Evolutionary conservation across 176 grass and related monocot genomes (phyloP).

Genomic region (Eleusine indica): DNA sequence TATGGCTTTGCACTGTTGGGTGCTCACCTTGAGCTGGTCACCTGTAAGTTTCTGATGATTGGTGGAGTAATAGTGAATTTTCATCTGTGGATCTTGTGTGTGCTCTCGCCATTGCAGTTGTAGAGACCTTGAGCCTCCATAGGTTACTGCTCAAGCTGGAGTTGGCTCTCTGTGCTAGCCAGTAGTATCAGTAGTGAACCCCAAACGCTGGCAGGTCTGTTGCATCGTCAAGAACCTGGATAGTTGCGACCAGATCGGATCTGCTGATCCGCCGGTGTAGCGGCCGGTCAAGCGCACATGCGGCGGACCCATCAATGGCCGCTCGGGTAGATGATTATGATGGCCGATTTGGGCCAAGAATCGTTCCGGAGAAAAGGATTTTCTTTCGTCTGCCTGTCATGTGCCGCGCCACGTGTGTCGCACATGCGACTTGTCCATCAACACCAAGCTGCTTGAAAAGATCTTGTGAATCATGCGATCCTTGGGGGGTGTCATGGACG

Average conservation of each 20-base stretch:
- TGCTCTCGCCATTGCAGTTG: neutral
- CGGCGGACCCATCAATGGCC: neutral
- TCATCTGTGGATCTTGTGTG: neutral
- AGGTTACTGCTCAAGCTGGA: too few species aligned
- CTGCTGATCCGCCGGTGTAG: neutral
- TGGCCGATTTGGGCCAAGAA: neutral
- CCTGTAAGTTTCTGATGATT: conserved; percentile 39
- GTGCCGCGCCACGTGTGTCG: conserved; percentile 26
- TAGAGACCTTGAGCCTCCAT: neutral
- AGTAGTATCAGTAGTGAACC: neutral
- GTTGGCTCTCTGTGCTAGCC: neutral
- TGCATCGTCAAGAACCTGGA: neutral
- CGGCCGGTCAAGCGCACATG: conserved; percentile 18
- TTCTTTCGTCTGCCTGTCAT: neutral
- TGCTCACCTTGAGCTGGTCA: conserved; percentile 44
- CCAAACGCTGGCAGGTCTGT: neutral
- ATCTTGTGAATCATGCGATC: neutral
- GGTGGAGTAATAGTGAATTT: conserved; percentile 26
- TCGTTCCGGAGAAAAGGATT: neutral
- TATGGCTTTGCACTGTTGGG: conserved; percentile 14
- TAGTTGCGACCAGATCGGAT: neutral
- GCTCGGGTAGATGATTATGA: neutral
- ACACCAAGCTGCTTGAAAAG: neutral
- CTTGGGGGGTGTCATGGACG: neutral
- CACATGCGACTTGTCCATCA: neutral